Conservation (phyloP, 176 grass and related monocot species). For the Elymus sibiricus region DNA sequence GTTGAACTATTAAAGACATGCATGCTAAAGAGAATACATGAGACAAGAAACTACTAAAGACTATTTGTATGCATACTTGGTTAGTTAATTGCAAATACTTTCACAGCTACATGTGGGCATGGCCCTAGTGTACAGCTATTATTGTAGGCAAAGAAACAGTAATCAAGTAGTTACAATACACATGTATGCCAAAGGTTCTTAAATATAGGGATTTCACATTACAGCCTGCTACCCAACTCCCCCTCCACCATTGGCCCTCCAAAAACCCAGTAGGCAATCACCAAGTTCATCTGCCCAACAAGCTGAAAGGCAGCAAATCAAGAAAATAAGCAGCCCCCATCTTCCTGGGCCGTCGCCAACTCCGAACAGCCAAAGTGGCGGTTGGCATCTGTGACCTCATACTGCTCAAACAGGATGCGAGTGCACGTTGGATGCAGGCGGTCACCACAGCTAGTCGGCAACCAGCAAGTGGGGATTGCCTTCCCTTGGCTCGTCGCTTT, state of each 20-base stretch:
- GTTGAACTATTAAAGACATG: neutral
- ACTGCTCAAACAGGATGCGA: neutral
- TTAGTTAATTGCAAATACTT: neutral
- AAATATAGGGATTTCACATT: neutral
- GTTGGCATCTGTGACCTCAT: neutral
- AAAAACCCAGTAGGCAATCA: neutral
- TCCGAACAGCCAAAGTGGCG: neutral
- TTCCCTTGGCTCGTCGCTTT: neutral
- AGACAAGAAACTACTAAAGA: neutral
- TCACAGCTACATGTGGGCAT: neutral
- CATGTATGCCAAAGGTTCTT: neutral
- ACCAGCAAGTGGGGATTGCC: neutral
- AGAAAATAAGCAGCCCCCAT: neutral
- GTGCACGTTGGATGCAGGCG: neutral
- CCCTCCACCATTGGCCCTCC: neutral
- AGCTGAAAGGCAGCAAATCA: neutral
- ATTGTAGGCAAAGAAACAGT: neutral
- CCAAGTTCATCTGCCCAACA: neutral
- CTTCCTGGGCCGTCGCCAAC: neutral
- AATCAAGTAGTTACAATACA: neutral
- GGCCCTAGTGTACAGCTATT: neutral
- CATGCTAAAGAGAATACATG: neutral
- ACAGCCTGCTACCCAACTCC: neutral
- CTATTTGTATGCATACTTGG: neutral
- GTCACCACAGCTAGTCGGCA: neutral